A percentile compares a stretch with the other conserved stretches of the same genome.
phyloP scores from a whole-genome alignment of 768 basidiomycete genomes.

The Pisolithus orientalis region DNA sequence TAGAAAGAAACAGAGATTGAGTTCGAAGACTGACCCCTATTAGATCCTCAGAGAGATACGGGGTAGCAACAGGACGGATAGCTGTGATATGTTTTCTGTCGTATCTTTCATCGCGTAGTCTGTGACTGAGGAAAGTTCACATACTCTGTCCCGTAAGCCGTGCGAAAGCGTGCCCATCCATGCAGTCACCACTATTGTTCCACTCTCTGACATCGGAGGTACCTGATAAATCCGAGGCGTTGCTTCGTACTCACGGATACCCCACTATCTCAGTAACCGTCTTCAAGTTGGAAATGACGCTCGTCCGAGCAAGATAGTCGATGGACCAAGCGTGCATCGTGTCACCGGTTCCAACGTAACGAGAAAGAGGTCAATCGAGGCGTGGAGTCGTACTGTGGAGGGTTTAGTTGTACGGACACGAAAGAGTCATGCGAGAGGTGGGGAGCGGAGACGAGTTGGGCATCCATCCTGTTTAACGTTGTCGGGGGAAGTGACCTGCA shows the following conservation, averaged over 20 bases:
- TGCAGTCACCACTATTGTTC: conserved; percentile 27
- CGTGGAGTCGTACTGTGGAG: conserved; percentile 47
- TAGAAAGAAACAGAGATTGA: too few species aligned
- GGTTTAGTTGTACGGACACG: conserved; percentile 5
- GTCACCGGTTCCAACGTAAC: conserved; percentile 69
- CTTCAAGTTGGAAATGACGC: conserved; percentile 48
- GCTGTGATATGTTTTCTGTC: too few species aligned
- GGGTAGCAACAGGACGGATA: too few species aligned
- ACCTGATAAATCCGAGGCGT: conserved; percentile 53
- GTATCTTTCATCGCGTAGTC: too few species aligned
- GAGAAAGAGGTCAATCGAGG: conserved; percentile 71
- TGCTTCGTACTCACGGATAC: conserved; percentile 45
- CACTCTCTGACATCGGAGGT: conserved; percentile 29
- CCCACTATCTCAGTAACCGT: conserved; percentile 57
- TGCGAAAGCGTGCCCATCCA: too few species aligned
- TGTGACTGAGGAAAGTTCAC: too few species aligned
- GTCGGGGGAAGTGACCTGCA: conserved; percentile 58
- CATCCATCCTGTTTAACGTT: conserved; percentile 63
- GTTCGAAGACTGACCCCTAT: too few species aligned
- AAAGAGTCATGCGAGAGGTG: neutral
- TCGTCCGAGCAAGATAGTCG: conserved; percentile 37
- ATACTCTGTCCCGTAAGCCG: too few species aligned
- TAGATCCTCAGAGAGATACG: too few species aligned
- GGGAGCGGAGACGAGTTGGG: conserved; percentile 40
- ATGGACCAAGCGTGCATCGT: conserved; percentile 27